Evolutionary conservation across 805 yeast genomes (phyloP).

Genomic region (Yamadazyma endophytica): DNA sequence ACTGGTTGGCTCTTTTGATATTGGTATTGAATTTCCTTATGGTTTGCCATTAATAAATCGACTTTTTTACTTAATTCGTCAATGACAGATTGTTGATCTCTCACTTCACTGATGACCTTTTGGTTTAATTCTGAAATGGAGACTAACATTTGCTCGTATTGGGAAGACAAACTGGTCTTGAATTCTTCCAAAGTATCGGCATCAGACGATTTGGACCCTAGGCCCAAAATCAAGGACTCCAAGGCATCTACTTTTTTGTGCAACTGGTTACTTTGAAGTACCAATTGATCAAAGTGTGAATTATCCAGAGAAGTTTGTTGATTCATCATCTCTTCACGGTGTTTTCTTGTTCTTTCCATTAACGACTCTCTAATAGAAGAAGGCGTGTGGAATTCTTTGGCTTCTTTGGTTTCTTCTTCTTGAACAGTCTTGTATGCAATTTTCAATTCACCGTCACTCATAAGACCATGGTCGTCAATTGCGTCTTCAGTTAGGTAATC

Average conservation of each 20-base stretch:
- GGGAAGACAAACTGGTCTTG: conserved; percentile 22
- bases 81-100: conserved; percentile 34
- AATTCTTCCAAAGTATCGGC: conserved; percentile 17
- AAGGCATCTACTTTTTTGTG: conserved; percentile 4
- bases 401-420: conserved; percentile 1
- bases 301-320: background rate
- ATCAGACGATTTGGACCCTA: conserved; percentile 1
- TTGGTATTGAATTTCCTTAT: conserved; percentile 31
- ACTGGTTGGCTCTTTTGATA: conserved; percentile 14
- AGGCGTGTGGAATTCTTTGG: conserved; percentile 11
- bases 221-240: conserved; percentile 2
- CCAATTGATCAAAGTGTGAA: conserved; percentile 3
- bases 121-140: conserved; percentile 30
- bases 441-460: conserved; percentile 41
- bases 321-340: conserved; percentile 4
- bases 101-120: conserved; percentile 37
- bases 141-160: conserved; percentile 27
- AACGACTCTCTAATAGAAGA: conserved; percentile 29
- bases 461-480: conserved; percentile 51
- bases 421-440: conserved; percentile 22
- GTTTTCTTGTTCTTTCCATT: conserved; percentile 30
- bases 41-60: conserved; percentile 36
- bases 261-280: conserved; percentile 3
- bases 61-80: conserved; percentile 33
- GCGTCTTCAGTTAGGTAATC: conserved; percentile 52